Percentiles rank a stretch among this genome's conserved stretches.
These are phyloP conservation scores for Penicillium sp. DNA, from an alignment of 2,329 filamentous ascomycete species.

Conservation along the genomic window DNA sequence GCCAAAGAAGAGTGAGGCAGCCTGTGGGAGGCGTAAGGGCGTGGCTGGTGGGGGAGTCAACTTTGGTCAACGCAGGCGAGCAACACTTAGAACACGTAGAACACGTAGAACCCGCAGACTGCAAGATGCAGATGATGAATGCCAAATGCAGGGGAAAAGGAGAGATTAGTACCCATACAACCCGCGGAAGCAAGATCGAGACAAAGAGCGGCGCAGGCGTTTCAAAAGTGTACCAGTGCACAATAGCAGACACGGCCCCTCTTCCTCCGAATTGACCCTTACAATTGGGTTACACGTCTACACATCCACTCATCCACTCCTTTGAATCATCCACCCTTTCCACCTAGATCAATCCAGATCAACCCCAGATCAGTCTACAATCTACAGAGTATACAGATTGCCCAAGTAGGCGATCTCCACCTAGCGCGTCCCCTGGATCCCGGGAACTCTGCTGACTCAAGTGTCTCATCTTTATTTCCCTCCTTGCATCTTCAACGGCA, in stretches of 20 bases:
- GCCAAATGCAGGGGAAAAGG: neutral
- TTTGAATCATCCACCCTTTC: neutral
- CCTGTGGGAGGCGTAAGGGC: neutral
- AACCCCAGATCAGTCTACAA: neutral
- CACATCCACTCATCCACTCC: neutral
- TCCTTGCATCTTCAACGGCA: slow-evolving; percentile 3
- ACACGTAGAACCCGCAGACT: neutral
- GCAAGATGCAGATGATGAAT: neutral
- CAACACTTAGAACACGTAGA: neutral
- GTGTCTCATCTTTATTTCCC: slow-evolving; percentile 2
- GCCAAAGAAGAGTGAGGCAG: neutral
- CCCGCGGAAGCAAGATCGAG: too few species aligned
- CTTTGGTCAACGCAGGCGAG: neutral
- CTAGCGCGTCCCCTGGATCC: neutral
- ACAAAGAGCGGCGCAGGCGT: neutral
- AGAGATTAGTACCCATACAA: neutral
- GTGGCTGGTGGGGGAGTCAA: neutral
- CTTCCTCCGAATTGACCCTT: neutral
- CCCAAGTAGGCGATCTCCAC: neutral
- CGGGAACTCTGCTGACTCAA: neutral
- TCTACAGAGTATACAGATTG: neutral
- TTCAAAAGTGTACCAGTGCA: neutral
- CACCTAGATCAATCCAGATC: neutral
- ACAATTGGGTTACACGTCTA: neutral
- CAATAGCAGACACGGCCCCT: neutral